phyloP scores from a whole-genome alignment of 495 filamentous ascomycete species.

The Lasiosphaeria ovina region DNA sequence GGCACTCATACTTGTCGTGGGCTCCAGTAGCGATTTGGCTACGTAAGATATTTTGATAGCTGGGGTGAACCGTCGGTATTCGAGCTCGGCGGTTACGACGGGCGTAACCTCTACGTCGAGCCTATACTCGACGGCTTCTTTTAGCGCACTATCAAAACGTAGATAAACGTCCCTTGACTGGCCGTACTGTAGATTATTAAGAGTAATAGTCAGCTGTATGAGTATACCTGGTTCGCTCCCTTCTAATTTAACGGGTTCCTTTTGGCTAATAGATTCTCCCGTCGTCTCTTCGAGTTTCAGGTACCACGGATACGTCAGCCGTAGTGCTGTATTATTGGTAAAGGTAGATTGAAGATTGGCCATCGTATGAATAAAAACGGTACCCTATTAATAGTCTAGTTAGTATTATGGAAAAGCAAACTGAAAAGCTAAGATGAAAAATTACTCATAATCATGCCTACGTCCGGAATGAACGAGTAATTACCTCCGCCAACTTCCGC shows the following conservation, averaged over 20 bases:
- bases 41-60: not conserved
- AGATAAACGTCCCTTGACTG: slow-evolving; percentile 48
- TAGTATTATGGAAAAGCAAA: not conserved
- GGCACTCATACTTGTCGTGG: not conserved
- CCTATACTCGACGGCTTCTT: not conserved
- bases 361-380: slow-evolving; percentile 46
- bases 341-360: slow-evolving; percentile 48
- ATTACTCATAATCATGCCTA: slow-evolving; percentile 44
- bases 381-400: slow-evolving; percentile 26
- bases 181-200: slow-evolving; percentile 46
- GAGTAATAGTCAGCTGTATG: slow-evolving; percentile 30
- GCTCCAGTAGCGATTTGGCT: slow-evolving; percentile 12
- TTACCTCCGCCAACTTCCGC: slow-evolving; percentile 43
- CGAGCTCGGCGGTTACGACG: slow-evolving; percentile 29
- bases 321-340: slow-evolving; percentile 34
- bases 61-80: slow-evolving; percentile 27
- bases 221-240: slow-evolving; percentile 1
- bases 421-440: not conserved
- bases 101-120: slow-evolving; percentile 10
- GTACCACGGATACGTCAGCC: slow-evolving; percentile 31
- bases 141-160: slow-evolving; percentile 8
- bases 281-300: slow-evolving; percentile 34
- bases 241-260: slow-evolving; percentile 18
- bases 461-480: slow-evolving; percentile 49
- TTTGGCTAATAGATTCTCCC: slow-evolving; percentile 31